A percentile compares a stretch with the other conserved stretches of the same genome.
Evolutionary conservation across 164 flowering plant species (phyloP).

Genomic region (Taxillus chinensis): DNA sequence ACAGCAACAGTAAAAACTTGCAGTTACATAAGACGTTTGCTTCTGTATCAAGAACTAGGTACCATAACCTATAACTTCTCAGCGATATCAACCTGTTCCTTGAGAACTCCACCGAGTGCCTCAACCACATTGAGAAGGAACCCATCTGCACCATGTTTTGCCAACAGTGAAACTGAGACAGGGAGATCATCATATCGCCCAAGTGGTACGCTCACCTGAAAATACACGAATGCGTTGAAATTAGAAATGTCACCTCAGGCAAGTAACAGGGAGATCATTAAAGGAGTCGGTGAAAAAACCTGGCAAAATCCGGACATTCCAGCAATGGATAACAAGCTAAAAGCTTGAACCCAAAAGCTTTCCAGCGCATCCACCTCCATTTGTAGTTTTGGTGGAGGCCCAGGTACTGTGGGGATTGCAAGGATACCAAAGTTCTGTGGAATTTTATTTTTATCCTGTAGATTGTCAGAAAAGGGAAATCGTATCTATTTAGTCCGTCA

Average conservation of each 20-base stretch:
- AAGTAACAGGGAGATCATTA: too few species aligned
- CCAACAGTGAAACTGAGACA: constrained; percentile 67
- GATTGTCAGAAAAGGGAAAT: too few species aligned
- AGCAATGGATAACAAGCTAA: constrained; percentile 70
- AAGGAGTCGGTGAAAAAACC: constrained; percentile 26
- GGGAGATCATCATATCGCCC: constrained; percentile 63
- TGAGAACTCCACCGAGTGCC: constrained; percentile 31
- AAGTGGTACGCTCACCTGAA: constrained; percentile 76
- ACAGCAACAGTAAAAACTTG: too few species aligned
- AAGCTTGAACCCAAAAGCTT: constrained; percentile 56
- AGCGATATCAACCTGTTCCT: constrained; percentile 29
- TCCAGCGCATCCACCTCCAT: constrained; percentile 44
- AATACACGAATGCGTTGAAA: too few species aligned
- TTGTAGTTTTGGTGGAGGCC: constrained; percentile 71
- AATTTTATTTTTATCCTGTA: too few species aligned
- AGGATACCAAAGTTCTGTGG: constrained; percentile 61
- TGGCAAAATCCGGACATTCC: constrained; percentile 90
- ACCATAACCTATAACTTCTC: constrained; percentile 6
- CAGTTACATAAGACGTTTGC: too few species aligned
- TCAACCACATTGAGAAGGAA: constrained; percentile 67
- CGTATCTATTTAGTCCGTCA: too few species aligned
- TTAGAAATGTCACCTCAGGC: too few species aligned
- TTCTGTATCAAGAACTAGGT: too few species aligned
- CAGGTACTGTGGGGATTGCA: constrained; percentile 80
- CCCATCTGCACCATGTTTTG: constrained; percentile 69